Conservation (phyloP, 2,329 filamentous ascomycete species). For the Beauveria australis region DNA sequence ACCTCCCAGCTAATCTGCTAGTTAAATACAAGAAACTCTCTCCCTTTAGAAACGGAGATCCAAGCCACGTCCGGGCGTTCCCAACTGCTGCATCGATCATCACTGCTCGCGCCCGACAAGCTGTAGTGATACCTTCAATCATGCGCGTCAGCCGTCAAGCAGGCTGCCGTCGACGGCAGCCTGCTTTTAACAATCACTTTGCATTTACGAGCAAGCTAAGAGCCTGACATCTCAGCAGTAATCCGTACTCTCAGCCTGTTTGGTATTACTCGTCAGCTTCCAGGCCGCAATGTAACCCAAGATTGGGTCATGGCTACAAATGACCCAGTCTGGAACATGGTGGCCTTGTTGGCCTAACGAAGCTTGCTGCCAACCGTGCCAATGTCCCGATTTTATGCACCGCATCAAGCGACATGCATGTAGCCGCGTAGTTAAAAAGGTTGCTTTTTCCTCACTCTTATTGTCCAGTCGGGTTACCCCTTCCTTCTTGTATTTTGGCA, state of each 20-base stretch:
- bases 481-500: background rate
- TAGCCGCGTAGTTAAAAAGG: background rate
- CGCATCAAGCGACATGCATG: background rate
- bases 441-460: background rate
- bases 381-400: background rate
- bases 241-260: background rate
- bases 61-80: background rate
- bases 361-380: background rate
- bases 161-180: background rate
- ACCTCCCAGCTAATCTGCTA: background rate
- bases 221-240: background rate
- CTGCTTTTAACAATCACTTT: background rate
- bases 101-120: background rate
- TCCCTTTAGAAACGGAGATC: background rate
- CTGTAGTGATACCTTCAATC: background rate
- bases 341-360: background rate
- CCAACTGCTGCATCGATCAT: background rate
- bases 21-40: background rate
- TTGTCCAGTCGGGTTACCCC: background rate
- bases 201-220: slow-evolving; percentile 3
- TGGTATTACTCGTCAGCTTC: background rate
- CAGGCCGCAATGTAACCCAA: slow-evolving; percentile 5
- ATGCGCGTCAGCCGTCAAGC: background rate
- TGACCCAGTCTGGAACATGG: background rate
- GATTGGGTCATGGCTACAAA: background rate